Base-by-base conservation (phyloP, 139 green algal genomes). In the Pedinophyceae sp. region DNA sequence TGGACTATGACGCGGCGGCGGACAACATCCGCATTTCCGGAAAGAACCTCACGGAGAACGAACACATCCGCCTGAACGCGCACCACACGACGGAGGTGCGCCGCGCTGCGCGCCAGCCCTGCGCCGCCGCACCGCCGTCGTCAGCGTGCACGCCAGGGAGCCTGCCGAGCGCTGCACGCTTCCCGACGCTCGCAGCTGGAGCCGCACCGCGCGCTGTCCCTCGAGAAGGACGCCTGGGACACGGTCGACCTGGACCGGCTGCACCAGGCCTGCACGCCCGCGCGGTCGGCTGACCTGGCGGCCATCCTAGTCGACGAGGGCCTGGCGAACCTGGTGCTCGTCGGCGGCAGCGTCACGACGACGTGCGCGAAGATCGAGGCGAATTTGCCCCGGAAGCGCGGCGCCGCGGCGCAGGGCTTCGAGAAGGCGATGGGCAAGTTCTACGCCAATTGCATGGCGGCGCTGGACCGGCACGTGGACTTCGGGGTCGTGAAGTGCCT, bases 1-100 rank as follows among this genome's bases (percentile, higher is more conserved):
- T 73, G 18, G 71, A 76, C 16, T 79, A 65, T 23, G 30, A 80
- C 67, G 30, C 66, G 49, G 41, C 29, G 70, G 58, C 54, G 50
- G 29, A 23, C 7, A n/a, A 51, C 17, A 20, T 77, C 13, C 61
- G 69, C 5, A 15, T 76, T 13, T 13, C 66, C 55, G 38, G 67
- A 47, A 40, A 59, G 48, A 81, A 85, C 49, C 30, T 83, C 23
- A 83, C 77, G 0, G 88, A 96, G 65, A 85, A 48, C 17, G 90
- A 96, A 58, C 72, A 95, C 60, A 79, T 98, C 17, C 87, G 85
- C 69, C 69, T 95, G 50, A 81, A 86, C 22, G 81, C 86, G 2
- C 94, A 93, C 61, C 90, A 98, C 79, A 97, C 88, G 0, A 51
- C 96, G 28, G 84, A n/a, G n/a, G n/a, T n/a, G n/a, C n/a, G n/a